Evolutionary conservation across 1,284 basidiomycete species (phyloP), one percentile per base, ranked within the genome.

Genomic region (Ustilago crameri): DNA sequence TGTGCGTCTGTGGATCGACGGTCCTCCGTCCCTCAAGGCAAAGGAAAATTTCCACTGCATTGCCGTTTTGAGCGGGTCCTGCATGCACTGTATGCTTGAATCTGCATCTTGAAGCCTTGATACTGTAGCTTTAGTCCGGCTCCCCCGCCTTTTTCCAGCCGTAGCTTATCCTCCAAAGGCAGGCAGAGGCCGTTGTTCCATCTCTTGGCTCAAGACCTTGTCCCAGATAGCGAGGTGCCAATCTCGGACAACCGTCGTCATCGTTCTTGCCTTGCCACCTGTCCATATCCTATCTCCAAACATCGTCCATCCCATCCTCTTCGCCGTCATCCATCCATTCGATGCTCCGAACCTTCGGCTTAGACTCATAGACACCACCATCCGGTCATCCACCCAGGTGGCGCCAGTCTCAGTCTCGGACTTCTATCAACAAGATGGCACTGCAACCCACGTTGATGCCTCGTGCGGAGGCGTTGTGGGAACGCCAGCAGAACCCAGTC

Each of bases 381-480:
- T 15, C 35, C n/a, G 14, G 5, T 37, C 35, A 9, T 37, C 12
- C 35, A 8, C 17, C 35, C 35, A 37, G 17, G 35, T 15, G 9
- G 12, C 35, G 7, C 35, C n/a, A 9, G 9, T 37, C 17, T 37
- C 5, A 15, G 20, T 9, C 20, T 12, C 22, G 20, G 41, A 42
- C 17, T 8, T n/a, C 7, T 22, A 18, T 30, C 23, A 38, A 30
- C 23, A 49, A 4, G 27, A 71, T 65, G 62, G 38, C 41, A 1
- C 0, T 60, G 15, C 62, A 55, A 45, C 68, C 68, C 56, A 61
- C 68, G n/a, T 38, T 61, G 14, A 46, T 45, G 18, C 62, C 68
- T 18, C 57, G 62, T 9, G 68, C 58, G 8, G 23, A 48, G 10
- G 45, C 51, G 5, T 34, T 65, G 43, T 65, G 57, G 68, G 62